Evolutionary conservation across 2,329 filamentous ascomycete species (phyloP), one percentile per base, ranked within the genome.

Genomic region (Colletotrichum neosansevieriae): DNA sequence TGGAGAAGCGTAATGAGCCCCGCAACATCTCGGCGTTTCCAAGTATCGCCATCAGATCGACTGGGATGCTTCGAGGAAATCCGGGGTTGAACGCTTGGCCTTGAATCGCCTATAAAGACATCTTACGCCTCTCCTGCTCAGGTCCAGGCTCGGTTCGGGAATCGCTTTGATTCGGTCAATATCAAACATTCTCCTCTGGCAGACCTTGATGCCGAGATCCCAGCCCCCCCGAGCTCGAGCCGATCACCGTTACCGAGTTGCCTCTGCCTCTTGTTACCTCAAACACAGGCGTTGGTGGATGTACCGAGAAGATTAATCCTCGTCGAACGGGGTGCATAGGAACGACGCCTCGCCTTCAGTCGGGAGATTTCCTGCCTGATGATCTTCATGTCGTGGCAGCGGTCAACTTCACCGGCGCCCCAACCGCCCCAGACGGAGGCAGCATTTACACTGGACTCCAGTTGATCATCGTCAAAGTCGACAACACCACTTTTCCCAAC

Each of bases 401-500:
- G 4, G 75, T 82, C 11, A 77, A 76, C 12, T 85, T 83, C 58
- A 75, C 75, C 6, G 83, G 83, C 3, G 82, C 83, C 2, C 80
- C 82, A 1, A 74, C 73, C 0, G 71, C 75, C 4, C 80, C 79
- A 2, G 75, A 82, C 65, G 73, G 79, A 0, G 76, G 76, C 5
- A 82, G 80, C 68, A 79, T 83, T 51, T 85, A 81, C 69, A 71
- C 60, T 1, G 82, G 82, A 2, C 67, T 72, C 10, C 82, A 85
- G 50, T 56, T 84, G 4, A 76, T 85, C 40, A 67, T 84, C 5
- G 74, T 84, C 70, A 84, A 82, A 69, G 69, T 78, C 0, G 79
- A 85, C 61, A 78, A 77, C 1, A 79, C 73, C 3, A 76, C 64
- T 0, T 85, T 85, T 49, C 53, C 75, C 1, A 83, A 81, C 58